Percentiles rank a stretch among this genome's conserved stretches.
Evolutionary conservation across 768 basidiomycete genomes (phyloP).

Genomic region (Termitomyces sp.): DNA sequence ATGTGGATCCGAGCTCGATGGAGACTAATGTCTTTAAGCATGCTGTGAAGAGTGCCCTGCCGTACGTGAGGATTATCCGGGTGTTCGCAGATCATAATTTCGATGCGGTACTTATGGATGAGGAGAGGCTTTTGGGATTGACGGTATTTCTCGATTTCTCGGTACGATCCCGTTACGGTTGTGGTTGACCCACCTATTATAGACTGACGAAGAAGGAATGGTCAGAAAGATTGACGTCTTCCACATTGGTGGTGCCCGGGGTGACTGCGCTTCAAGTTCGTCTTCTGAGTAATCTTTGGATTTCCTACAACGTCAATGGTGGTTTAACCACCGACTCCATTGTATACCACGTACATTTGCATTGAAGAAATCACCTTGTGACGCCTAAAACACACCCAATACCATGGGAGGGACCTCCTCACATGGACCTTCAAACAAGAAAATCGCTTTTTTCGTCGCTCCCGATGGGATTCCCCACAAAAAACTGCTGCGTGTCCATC

Average conservation of each 20-base stretch:
- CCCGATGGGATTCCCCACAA: no score
- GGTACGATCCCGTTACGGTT: neutral
- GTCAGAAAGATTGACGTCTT: slow-evolving; percentile 6
- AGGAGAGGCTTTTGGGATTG: slow-evolving; percentile 36
- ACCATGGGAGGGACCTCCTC: no score
- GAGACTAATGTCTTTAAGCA: slow-evolving; percentile 21
- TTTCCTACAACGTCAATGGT: neutral
- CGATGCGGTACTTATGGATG: slow-evolving; percentile 35
- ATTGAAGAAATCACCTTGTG: no score
- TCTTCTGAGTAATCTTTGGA: neutral
- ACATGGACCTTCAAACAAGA: no score
- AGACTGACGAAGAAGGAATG: slow-evolving; percentile 8
- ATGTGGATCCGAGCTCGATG: neutral
- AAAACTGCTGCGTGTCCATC: no score
- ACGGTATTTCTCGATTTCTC: slow-evolving; percentile 20
- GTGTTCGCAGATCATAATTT: slow-evolving; percentile 9
- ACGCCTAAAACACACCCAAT: no score
- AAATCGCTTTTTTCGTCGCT: no score
- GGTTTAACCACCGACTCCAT: neutral
- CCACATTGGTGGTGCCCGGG: slow-evolving; percentile 5
- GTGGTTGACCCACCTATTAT: neutral
- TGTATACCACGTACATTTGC: no score
- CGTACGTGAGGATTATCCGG: slow-evolving; percentile 20
- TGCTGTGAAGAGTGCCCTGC: slow-evolving; percentile 20
- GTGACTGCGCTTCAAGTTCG: neutral